Conservation (phyloP, 2,329 filamentous ascomycete species). For the Fusarium multiceps region DNA sequence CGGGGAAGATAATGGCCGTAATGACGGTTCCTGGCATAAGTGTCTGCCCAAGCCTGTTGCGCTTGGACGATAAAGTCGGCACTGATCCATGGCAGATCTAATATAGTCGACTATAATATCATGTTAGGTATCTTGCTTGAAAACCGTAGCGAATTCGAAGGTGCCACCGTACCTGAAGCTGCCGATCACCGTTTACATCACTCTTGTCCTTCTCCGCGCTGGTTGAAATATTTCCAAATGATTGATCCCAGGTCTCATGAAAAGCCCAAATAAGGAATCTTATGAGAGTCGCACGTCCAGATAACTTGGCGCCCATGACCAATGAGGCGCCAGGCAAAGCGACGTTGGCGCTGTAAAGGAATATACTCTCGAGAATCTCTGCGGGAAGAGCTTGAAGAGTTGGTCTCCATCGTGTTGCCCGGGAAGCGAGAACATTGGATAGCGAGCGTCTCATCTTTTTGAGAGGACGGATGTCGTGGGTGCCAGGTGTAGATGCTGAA, state of each 20-base stretch:
- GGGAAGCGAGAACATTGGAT: slow-evolving; percentile 46
- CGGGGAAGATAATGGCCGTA: slow-evolving; percentile 50
- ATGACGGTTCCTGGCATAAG: slow-evolving; percentile 49
- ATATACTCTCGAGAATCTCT: slow-evolving; percentile 66
- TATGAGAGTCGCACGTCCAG: slow-evolving; percentile 53
- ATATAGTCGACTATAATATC: slow-evolving; percentile 53
- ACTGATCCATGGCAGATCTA: slow-evolving; percentile 58
- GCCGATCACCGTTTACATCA: slow-evolving; percentile 51
- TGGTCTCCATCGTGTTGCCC: slow-evolving; percentile 41
- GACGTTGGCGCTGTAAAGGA: slow-evolving; percentile 62
- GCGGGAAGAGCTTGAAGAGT: slow-evolving; percentile 57
- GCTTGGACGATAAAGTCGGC: slow-evolving; percentile 60
- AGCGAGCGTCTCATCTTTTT: slow-evolving; percentile 48
- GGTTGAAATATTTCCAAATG: slow-evolving; percentile 48
- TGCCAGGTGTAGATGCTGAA: neutral
- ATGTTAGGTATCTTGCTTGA: slow-evolving; percentile 12
- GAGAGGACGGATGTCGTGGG: slow-evolving; percentile 5
- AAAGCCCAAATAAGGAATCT: slow-evolving; percentile 53
- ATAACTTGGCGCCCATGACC: slow-evolving; percentile 60
- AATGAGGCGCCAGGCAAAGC: slow-evolving; percentile 59
- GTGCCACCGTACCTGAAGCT: slow-evolving; percentile 56
- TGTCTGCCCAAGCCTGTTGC: slow-evolving; percentile 60
- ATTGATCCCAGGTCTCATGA: slow-evolving; percentile 54
- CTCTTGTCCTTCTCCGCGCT: slow-evolving; percentile 4
- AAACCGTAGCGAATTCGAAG: neutral